phyloP scores from a whole-genome alignment of 805 yeast species.

The Ogataea ganodermae region DNA sequence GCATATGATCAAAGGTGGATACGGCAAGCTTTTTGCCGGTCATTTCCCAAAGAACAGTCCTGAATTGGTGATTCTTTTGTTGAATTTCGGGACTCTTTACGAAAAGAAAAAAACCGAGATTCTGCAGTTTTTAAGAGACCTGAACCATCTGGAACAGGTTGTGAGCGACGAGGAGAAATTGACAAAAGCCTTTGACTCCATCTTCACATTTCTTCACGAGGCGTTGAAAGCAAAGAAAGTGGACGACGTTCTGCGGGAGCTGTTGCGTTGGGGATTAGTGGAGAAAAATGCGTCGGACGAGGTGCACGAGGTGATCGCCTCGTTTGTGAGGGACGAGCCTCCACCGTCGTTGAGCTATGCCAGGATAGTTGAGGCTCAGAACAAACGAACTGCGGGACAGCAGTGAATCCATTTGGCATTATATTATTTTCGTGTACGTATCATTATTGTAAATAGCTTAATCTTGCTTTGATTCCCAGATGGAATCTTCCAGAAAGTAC shows the following conservation, averaged over 20 bases:
- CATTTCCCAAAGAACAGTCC: conserved; percentile 16
- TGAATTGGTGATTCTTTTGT: conserved; percentile 20
- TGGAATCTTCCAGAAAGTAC: conserved; percentile 77
- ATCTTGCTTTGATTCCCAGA: conserved; percentile 47
- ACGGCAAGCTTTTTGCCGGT: conserved; percentile 12
- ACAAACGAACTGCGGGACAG: not conserved
- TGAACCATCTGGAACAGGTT: conserved; percentile 22
- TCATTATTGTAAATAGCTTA: conserved; percentile 5
- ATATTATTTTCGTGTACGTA: conserved; percentile 2
- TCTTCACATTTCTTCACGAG: conserved; percentile 21
- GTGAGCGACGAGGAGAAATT: conserved; percentile 14
- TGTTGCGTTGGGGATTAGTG: conserved; percentile 9
- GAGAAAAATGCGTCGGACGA: conserved; percentile 2
- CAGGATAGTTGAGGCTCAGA: not conserved
- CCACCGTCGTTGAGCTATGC: not conserved
- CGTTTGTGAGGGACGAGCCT: not conserved
- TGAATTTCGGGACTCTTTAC: conserved; percentile 25
- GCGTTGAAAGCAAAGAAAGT: conserved; percentile 11
- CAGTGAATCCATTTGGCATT: not conserved
- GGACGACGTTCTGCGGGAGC: conserved; percentile 10
- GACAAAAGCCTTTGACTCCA: conserved; percentile 21
- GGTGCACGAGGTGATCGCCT: conserved; percentile 1
- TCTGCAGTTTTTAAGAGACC: conserved; percentile 25
- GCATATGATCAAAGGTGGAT: not conserved
- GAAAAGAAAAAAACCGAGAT: conserved; percentile 21